A percentile compares a stretch with the other conserved stretches of the same genome.
These are phyloP conservation scores for Pseudogymnoascus sp. DNA, from an alignment of 2,329 filamentous ascomycete genomes.

Conservation along the genomic window DNA sequence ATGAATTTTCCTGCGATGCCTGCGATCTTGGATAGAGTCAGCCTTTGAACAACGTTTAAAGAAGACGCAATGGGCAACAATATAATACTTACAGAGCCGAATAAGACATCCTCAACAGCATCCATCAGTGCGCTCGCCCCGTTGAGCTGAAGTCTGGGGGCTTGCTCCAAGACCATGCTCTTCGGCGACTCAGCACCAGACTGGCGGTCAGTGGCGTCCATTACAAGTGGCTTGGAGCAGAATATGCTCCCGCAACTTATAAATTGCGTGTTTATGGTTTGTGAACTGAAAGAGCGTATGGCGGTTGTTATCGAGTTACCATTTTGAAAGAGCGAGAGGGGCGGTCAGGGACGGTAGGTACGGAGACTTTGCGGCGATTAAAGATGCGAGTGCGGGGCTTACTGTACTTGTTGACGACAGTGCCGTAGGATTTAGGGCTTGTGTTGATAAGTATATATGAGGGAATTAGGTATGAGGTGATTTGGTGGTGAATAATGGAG, in stretches of 20 bases:
- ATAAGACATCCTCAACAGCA: conserved; percentile 77
- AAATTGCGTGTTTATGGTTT: not conserved
- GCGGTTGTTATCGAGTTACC: conserved; percentile 23
- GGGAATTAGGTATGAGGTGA: conserved; percentile 7
- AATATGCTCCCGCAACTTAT: not conserved
- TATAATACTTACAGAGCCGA: conserved; percentile 62
- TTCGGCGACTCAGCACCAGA: conserved; percentile 1
- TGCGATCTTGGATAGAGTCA: conserved; percentile 47
- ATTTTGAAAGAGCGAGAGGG: conserved; percentile 18
- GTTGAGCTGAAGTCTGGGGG: conserved; percentile 4
- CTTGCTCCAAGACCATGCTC: conserved; percentile 8
- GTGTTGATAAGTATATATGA: conserved; percentile 4
- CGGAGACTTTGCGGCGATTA: not conserved
- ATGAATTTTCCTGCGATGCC: conserved; percentile 91
- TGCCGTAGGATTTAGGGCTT: not conserved
- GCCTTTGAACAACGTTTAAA: not conserved
- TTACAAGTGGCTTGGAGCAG: conserved; percentile 4
- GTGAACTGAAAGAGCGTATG: conserved; percentile 12
- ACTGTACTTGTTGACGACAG: not conserved
- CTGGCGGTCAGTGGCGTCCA: conserved; percentile 1
- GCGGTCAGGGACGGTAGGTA: conserved; percentile 19
- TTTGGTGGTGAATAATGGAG: conserved; percentile 7
- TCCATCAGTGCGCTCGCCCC: conserved; percentile 32
- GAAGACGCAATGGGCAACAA: not conserved
- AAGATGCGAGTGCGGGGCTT: not conserved